phyloP scores from a whole-genome alignment of 306 rosid species.

The Sicyos baderoa region DNA sequence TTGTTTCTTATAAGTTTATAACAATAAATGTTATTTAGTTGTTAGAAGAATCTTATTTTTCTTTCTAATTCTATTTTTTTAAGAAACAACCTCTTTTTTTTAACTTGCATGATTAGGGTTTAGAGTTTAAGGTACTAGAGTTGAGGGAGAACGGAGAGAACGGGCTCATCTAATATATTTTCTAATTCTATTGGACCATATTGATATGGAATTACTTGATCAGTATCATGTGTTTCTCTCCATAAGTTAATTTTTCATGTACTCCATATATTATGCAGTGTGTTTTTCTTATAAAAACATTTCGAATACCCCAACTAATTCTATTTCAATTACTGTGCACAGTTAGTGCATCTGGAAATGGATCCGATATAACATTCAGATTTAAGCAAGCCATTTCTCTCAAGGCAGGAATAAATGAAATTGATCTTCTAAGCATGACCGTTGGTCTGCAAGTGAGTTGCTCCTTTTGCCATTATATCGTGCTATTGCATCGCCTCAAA shows the following conservation, averaged over 20 bases:
- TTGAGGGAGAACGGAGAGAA: too few relatives aligned
- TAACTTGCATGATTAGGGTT: too few relatives aligned
- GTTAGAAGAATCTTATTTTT: background rate
- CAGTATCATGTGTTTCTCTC: background rate
- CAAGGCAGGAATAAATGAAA: constrained; percentile 72
- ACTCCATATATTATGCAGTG: background rate
- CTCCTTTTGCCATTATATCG: constrained; percentile 15
- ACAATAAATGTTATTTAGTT: background rate
- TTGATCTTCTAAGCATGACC: constrained; percentile 74
- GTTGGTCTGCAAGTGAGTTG: constrained; percentile 68
- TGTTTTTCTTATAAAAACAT: background rate
- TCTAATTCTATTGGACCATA: background rate
- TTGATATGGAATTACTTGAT: background rate
- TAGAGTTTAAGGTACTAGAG: too few relatives aligned
- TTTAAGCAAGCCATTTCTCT: constrained; percentile 53
- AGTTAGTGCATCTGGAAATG: constrained; percentile 85
- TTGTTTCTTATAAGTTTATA: too few relatives aligned
- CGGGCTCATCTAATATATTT: too few relatives aligned
- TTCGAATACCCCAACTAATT: background rate
- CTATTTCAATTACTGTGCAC: constrained; percentile 21
- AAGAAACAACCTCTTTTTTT: too few relatives aligned
- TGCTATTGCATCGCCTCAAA: background rate
- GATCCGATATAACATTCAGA: constrained; percentile 59
- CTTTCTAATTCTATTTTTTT: background rate
- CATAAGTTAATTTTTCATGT: background rate